These are phyloP conservation scores for Russula vinacea DNA, from an alignment of 768 basidiomycete species.

Conservation along the genomic window DNA sequence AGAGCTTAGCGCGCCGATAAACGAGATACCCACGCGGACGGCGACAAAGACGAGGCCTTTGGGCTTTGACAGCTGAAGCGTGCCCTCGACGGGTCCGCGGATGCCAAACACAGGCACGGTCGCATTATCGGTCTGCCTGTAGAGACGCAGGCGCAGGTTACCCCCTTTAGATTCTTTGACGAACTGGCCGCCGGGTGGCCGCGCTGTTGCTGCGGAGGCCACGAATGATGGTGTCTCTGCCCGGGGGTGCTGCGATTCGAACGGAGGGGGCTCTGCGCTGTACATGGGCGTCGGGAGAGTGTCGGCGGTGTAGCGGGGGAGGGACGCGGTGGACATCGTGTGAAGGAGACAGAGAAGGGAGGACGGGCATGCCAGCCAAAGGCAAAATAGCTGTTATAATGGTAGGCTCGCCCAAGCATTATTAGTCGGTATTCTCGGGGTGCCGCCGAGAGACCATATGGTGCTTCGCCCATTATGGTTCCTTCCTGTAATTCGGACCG, in stretches of 20 bases:
- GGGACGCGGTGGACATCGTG: slow-evolving; percentile 25
- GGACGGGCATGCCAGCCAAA: neutral
- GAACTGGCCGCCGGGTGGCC: slow-evolving; percentile 10
- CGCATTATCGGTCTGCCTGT: slow-evolving; percentile 10
- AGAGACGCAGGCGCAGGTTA: slow-evolving; percentile 23
- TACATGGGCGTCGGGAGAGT: slow-evolving; percentile 18
- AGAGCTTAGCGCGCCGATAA: neutral
- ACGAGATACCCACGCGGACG: slow-evolving; percentile 21
- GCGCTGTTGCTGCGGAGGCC: too few species aligned
- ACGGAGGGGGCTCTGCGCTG: slow-evolving; percentile 11
- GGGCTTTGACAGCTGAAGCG: slow-evolving; percentile 24
- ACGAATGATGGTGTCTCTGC: neutral
- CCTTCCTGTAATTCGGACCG: neutral
- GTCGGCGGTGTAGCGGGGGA: slow-evolving; percentile 20
- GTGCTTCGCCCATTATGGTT: slow-evolving; percentile 7
- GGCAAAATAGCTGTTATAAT: neutral
- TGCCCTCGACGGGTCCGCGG: slow-evolving; percentile 24
- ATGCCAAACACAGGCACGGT: slow-evolving; percentile 21
- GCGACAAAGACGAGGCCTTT: slow-evolving; percentile 25
- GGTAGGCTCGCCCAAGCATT: neutral
- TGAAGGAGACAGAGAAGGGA: neutral
- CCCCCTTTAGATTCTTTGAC: slow-evolving; percentile 28
- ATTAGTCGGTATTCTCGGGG: neutral
- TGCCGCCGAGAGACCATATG: slow-evolving; percentile 14
- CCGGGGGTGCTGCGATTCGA: slow-evolving; percentile 16